phyloP scores from a whole-genome alignment of 306 rosid genomes.

The Cajanus cajan region DNA sequence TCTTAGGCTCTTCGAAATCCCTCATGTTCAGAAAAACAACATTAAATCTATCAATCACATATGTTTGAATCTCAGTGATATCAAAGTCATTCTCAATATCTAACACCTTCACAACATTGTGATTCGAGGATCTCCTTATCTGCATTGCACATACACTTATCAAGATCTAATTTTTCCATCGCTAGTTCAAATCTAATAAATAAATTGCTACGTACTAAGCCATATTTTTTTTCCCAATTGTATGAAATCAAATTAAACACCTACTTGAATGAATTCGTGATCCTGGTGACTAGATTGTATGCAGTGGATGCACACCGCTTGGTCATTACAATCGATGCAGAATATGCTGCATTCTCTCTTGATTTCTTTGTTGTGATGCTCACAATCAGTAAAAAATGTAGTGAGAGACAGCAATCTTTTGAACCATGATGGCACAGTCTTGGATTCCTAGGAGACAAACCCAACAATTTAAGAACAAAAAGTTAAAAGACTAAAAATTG shows the following conservation, averaged over 20 bases:
- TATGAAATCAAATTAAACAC: background rate
- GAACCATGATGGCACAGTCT: conserved; percentile 48
- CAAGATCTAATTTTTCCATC: background rate
- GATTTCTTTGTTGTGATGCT: conserved; percentile 17
- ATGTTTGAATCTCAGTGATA: conserved; percentile 45
- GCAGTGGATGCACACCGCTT: conserved; percentile 44
- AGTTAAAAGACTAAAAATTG: background rate
- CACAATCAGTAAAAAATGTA: conserved; percentile 39
- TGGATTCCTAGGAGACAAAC: conserved; percentile 21
- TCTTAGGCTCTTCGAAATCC: background rate
- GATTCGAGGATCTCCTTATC: conserved; percentile 61
- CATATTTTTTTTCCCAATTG: too few species aligned
- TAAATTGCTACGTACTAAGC: too few species aligned
- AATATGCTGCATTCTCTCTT: conserved; percentile 54
- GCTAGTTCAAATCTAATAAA: background rate
- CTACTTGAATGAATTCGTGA: conserved; percentile 55
- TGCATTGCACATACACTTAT: conserved; percentile 10
- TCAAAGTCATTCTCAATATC: conserved; percentile 50
- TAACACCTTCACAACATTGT: conserved; percentile 43
- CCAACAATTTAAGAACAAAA: background rate
- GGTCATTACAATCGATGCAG: conserved; percentile 45
- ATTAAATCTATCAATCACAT: conserved; percentile 47
- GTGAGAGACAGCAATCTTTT: conserved; percentile 35
- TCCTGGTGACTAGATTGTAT: conserved; percentile 36
- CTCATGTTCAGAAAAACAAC: conserved; percentile 56